Evolutionary conservation across 1,139 yeast genomes (phyloP).

Genomic region (Blastobotrys aristatus): DNA sequence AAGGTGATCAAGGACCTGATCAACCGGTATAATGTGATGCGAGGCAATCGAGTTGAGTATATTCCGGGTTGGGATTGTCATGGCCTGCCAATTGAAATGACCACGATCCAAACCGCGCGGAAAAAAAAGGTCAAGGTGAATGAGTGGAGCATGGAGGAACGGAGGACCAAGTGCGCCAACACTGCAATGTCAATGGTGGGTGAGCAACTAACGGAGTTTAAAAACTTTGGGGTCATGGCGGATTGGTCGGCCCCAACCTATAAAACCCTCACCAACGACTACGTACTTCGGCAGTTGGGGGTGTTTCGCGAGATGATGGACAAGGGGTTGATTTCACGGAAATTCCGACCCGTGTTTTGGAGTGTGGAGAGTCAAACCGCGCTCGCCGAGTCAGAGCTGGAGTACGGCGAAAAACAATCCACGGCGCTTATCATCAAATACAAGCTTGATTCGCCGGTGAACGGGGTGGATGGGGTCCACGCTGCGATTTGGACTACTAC

Average conservation of each 20-base stretch:
- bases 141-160: conserved; percentile 44
- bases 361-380: conserved; percentile 94
- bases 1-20: conserved; percentile 84
- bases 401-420: conserved; percentile 70
- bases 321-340: conserved; percentile 68
- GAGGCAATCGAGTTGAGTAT: conserved; percentile 60
- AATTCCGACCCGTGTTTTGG: conserved; percentile 95
- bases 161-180: conserved; percentile 58
- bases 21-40: conserved; percentile 61
- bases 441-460: conserved; percentile 36
- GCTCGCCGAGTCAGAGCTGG: conserved; percentile 92
- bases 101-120: conserved; percentile 49
- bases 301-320: conserved; percentile 64
- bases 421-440: conserved; percentile 69
- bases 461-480: conserved; percentile 21
- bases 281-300: conserved; percentile 67
- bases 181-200: conserved; percentile 66
- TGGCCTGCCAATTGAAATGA: conserved; percentile 92
- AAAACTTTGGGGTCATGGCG: conserved; percentile 72
- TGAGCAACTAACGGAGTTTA: conserved; percentile 59
- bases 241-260: conserved; percentile 66
- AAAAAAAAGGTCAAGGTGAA: conserved; percentile 37
- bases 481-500: conserved; percentile 89
- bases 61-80: conserved; percentile 99
- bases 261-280: conserved; percentile 62